phyloP scores from a whole-genome alignment of 495 filamentous ascomycete species.

The Darksidea phi region DNA sequence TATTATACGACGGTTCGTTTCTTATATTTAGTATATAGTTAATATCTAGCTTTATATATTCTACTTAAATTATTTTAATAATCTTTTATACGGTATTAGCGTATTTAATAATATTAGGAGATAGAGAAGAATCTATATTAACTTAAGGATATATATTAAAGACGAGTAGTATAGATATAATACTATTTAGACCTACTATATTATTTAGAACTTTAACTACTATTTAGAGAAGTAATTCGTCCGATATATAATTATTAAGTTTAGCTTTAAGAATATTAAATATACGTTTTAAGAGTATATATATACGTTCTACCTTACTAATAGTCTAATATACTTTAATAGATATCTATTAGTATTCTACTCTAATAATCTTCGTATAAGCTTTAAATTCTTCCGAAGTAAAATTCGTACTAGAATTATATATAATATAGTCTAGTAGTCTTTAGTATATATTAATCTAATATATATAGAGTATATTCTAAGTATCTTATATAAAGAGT shows the following conservation, averaged over 20 bases:
- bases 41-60: no score
- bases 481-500: background rate
- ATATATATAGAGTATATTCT: background rate
- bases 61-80: background rate
- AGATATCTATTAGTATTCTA: background rate
- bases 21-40: no score
- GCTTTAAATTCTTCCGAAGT: background rate
- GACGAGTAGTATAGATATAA: no score
- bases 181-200: no score
- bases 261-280: background rate
- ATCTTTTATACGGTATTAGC: background rate
- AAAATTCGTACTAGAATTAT: slow-evolving; percentile 6
- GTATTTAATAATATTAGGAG: background rate
- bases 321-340: background rate
- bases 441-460: slow-evolving; percentile 4
- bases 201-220: slow-evolving; percentile 2
- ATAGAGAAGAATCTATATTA: background rate
- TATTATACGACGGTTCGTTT: no score
- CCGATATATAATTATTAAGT: slow-evolving; percentile 1
- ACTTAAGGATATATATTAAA: no score
- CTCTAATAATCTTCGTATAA: background rate
- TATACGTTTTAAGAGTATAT: background rate
- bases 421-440: slow-evolving; percentile 1
- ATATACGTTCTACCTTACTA: background rate
- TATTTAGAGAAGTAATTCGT: background rate